Conservation (phyloP, 257 asterid species). For the Parsonsia alboflavescens region DNA sequence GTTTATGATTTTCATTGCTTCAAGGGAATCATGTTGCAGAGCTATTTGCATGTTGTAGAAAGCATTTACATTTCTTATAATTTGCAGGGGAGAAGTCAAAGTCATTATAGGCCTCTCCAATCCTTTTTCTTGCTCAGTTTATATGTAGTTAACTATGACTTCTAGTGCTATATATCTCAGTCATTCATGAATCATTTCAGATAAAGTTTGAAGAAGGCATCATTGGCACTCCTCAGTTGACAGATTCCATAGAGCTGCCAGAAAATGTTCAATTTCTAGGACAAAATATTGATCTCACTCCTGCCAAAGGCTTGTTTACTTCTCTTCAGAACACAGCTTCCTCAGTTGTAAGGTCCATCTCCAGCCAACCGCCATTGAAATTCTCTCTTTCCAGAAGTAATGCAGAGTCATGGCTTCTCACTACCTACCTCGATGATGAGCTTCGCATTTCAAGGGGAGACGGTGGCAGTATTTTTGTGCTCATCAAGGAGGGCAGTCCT, state of each 20-base stretch:
- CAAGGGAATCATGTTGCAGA: not conserved
- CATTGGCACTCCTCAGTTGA: conserved; percentile 88
- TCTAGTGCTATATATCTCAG: not conserved
- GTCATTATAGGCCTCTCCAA: not conserved
- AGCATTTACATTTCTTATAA: not conserved
- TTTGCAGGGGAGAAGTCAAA: too few relatives aligned
- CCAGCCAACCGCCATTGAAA: conserved; percentile 77
- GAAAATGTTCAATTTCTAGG: conserved; percentile 77
- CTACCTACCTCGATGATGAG: conserved; percentile 80
- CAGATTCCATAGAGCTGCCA: conserved; percentile 73
- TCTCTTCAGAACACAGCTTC: conserved; percentile 86
- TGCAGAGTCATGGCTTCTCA: conserved; percentile 84
- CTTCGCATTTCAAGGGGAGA: conserved; percentile 88
- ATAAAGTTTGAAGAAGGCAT: conserved; percentile 77
- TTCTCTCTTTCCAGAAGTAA: conserved; percentile 49
- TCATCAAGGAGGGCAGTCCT: conserved; percentile 67
- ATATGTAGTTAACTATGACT: not conserved
- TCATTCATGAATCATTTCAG: conserved; percentile 30
- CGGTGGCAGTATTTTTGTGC: conserved; percentile 79
- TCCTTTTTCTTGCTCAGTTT: not conserved
- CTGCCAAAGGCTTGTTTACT: conserved; percentile 65
- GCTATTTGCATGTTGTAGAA: not conserved
- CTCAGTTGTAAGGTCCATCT: conserved; percentile 69
- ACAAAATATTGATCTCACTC: conserved; percentile 73
- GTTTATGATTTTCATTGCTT: not conserved